phyloP scores from a whole-genome alignment of 352 stramenopile genomes.

The Phytophthora citricola region DNA sequence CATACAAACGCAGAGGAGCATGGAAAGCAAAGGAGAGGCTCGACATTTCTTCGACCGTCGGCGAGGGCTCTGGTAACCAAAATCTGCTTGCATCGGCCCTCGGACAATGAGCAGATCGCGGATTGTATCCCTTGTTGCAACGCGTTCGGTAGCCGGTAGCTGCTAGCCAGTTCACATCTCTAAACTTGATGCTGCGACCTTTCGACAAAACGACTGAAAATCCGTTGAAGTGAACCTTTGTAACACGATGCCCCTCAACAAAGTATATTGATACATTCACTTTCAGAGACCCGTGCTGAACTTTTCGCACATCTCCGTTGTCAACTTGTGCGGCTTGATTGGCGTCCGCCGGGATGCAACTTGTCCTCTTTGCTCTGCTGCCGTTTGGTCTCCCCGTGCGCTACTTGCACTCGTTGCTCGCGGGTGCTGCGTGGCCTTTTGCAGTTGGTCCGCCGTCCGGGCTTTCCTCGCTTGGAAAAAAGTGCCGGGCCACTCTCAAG shows the following conservation, averaged over 20 bases:
- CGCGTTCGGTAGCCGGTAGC: neutral
- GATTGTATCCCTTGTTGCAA: conserved; percentile 14
- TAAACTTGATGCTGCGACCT: conserved; percentile 23
- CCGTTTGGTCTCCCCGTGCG: neutral
- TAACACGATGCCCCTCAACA: neutral
- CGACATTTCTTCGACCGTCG: neutral
- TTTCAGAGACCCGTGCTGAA: conserved; percentile 21
- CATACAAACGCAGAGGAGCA: neutral
- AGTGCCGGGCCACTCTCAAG: conserved; percentile 10
- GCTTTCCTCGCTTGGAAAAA: conserved; percentile 29
- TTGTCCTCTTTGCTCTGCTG: conserved; percentile 20
- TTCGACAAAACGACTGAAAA: conserved; percentile 1
- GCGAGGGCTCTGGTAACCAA: conserved; percentile 5
- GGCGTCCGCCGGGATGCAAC: conserved; percentile 10
- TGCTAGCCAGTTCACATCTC: conserved; percentile 29
- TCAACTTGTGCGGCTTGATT: conserved; percentile 27
- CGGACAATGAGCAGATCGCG: conserved; percentile 25
- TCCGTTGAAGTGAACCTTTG: neutral
- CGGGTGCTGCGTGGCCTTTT: conserved; percentile 29
- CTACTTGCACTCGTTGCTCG: neutral
- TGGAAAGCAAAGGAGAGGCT: conserved; percentile 22
- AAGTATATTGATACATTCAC: conserved; percentile 6
- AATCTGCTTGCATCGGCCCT: neutral
- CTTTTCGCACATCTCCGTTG: conserved; percentile 22
- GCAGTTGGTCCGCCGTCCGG: conserved; percentile 33